phyloP scores from a whole-genome alignment of 2,329 filamentous ascomycete species.

The Pseudocercospora pini-densiflorae region DNA sequence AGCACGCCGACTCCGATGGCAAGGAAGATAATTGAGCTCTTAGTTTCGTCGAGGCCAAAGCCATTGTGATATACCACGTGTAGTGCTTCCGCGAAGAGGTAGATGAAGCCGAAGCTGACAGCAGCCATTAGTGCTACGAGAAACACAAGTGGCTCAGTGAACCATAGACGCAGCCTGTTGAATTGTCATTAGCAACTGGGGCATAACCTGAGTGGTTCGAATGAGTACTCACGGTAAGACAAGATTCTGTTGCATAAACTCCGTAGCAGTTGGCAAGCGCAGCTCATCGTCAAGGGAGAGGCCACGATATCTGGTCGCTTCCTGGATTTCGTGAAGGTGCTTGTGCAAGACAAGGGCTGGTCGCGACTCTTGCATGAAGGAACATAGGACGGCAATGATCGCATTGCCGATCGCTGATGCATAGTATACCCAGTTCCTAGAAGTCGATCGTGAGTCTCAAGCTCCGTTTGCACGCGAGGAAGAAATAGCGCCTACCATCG shows the following conservation, averaged over 20 bases:
- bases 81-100: constrained; percentile 41
- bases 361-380: constrained; percentile 50
- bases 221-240: constrained; percentile 41
- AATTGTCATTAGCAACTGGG: background rate
- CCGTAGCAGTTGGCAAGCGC: constrained; percentile 41
- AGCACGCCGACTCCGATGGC: constrained; percentile 52
- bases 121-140: constrained; percentile 50
- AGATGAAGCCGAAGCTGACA: constrained; percentile 52
- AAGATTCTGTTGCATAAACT: constrained; percentile 46
- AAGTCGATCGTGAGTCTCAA: background rate
- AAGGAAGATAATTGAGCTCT: constrained; percentile 59
- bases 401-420: constrained; percentile 47
- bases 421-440: constrained; percentile 53
- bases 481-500: constrained; percentile 23
- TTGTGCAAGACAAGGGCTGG: constrained; percentile 47
- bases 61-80: constrained; percentile 43
- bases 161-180: constrained; percentile 42
- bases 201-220: background rate
- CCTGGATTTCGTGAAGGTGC: constrained; percentile 39
- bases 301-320: constrained; percentile 30
- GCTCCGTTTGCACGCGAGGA: background rate
- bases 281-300: constrained; percentile 44
- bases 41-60: constrained; percentile 38
- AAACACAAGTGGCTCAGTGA: constrained; percentile 54
- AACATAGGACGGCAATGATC: constrained; percentile 41